Percentiles rank a stretch among this genome's conserved stretches.
Conservation (phyloP, 2,329 filamentous ascomycete genomes). For the Penicillium oxalicum region DNA sequence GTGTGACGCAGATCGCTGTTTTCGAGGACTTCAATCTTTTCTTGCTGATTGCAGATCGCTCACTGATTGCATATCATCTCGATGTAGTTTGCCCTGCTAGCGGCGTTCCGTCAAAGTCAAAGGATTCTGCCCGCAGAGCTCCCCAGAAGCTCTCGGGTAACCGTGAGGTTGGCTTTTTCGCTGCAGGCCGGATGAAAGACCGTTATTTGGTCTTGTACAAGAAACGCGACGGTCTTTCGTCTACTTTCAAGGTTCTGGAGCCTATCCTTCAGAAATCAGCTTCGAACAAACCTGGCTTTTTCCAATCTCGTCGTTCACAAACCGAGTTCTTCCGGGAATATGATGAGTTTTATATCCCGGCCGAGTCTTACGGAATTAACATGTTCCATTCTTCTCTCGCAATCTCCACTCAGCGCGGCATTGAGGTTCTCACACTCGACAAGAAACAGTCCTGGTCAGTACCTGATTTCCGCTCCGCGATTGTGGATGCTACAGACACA, state of each 20-base stretch:
- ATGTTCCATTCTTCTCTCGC: conserved; percentile 93
- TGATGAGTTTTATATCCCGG: conserved; percentile 96
- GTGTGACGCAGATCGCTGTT: conserved; percentile 87
- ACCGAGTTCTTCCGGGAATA: conserved; percentile 98
- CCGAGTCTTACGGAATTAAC: conserved; percentile 91
- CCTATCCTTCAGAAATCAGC: conserved; percentile 90
- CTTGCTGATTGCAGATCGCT: conserved; percentile 83
- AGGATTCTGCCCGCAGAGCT: conserved; percentile 73
- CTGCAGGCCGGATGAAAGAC: conserved; percentile 94
- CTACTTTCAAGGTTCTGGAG: conserved; percentile 91
- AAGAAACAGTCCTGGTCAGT: conserved; percentile 95
- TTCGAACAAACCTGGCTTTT: conserved; percentile 70
- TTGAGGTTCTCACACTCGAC: conserved; percentile 93
- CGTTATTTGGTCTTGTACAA: conserved; percentile 94
- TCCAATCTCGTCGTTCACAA: conserved; percentile 57
- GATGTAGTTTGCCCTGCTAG: conserved; percentile 65
- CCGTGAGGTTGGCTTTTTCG: conserved; percentile 94
- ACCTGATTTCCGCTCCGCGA: conserved; percentile 65
- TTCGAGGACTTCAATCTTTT: conserved; percentile 94
- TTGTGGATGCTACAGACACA: conserved; percentile 52
- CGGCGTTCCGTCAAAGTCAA: conserved; percentile 44
- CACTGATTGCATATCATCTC: conserved; percentile 86
- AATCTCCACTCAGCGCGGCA: conserved; percentile 82
- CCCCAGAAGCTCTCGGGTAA: conserved; percentile 82
- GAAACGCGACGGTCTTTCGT: conserved; percentile 85